Conservation (phyloP, 257 asterid species). For the Primulina huaijiensis region DNA sequence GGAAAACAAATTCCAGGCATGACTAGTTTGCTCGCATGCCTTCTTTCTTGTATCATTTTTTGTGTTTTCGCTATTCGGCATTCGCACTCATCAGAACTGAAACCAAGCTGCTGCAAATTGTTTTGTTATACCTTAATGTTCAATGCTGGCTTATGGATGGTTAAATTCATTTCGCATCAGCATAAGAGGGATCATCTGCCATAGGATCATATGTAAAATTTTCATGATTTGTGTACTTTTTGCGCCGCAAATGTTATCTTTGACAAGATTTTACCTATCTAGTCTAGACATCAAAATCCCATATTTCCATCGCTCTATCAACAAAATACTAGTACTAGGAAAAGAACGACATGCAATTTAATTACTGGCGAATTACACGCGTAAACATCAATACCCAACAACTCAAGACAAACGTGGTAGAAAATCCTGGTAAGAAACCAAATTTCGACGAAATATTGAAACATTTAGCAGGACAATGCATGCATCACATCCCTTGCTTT, state of each 20-base stretch:
- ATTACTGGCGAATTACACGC: not conserved
- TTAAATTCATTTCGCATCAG: not conserved
- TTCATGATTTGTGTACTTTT: no score
- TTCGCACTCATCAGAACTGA: not conserved
- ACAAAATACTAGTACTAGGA: not conserved
- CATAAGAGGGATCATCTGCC: no score
- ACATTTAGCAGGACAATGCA: not conserved
- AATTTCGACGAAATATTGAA: no score
- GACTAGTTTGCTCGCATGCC: constrained; percentile 2
- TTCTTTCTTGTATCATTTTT: constrained; percentile 1
- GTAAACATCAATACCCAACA: not conserved
- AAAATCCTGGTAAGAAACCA: not conserved
- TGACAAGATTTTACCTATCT: not conserved
- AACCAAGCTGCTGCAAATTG: not conserved
- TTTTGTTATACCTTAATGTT: no score
- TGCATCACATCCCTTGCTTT: no score
- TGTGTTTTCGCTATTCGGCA: not conserved
- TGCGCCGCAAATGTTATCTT: not conserved
- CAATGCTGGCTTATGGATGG: no score
- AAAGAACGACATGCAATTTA: not conserved
- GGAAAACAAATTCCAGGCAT: constrained; percentile 18
- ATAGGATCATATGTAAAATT: no score
- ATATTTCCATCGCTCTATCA: no score
- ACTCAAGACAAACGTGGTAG: not conserved
- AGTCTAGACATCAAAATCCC: no score